Base-by-base conservation (phyloP, 108 stramenopile species). In the Nannochloropsis gaditana region DNA sequence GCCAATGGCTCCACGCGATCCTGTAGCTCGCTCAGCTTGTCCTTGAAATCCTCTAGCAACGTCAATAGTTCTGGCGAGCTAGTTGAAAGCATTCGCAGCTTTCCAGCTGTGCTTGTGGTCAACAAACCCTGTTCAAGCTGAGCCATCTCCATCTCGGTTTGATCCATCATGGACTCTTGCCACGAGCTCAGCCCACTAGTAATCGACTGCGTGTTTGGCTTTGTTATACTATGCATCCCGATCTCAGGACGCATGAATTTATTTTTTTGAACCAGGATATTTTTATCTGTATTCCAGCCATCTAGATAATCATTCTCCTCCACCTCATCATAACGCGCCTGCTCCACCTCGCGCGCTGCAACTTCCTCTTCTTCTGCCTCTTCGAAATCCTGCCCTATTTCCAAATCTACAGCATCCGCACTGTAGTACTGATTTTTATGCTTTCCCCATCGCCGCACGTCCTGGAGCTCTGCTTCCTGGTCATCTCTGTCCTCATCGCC, bases 351-450 rank as follows among this genome's bases (percentile, higher is more conserved):
- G 8, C 87, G 87, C 43, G 88, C 89, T 17, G 89, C 90, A 80
- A 84, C 87, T 42, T 86, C 89, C 81, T 90, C 85, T 19, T 86
- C 83, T 42, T 90, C 89, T 31, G 88, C 88, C 47, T 90, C 89
- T 31, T 86, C 89, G 79, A 89, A 88, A 44, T 89, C 89, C 84
- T 96, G 95, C 19, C 95, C 96, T 87, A 96, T 94, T 87, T 97
- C 97, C 42, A 98, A 89, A 87, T 97, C 97, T 9, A 95, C 96
- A 2, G 96, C 96, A 84, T 98, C 97, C 45, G 94, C 97, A 45
- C 93, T 89, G 85, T 95, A 98, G 88, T 98, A 98, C 2, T 85
- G 83, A 6, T 91, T 90, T 89, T 96, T 96, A 83, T 92, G 95
- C 47, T 88, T 87, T 21, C 97, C 97, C 97, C 97, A 98, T 43